A percentile compares a stretch with the other conserved stretches of the same genome.
Conservation (phyloP, 495 filamentous ascomycete genomes). For the Aspergillus ostianus region DNA sequence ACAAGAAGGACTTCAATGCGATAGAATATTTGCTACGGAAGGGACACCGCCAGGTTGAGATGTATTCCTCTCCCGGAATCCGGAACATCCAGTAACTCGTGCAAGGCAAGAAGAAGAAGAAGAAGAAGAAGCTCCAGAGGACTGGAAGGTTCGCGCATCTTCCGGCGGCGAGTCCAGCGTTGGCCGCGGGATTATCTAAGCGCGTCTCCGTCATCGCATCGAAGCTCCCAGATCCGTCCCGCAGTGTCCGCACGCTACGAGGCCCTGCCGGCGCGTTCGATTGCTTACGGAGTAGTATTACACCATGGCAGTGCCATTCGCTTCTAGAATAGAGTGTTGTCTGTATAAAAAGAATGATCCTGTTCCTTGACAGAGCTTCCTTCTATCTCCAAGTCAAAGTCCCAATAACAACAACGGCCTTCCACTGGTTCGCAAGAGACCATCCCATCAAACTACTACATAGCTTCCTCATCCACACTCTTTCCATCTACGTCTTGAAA, state of each 20-base stretch:
- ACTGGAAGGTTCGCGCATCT: conserved; percentile 10
- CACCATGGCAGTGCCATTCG: neutral
- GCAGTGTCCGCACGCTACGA: no score
- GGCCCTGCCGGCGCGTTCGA: conserved; percentile 1
- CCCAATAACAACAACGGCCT: no score
- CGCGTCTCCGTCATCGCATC: conserved; percentile 3
- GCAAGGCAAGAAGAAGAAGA: no score
- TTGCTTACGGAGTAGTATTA: neutral
- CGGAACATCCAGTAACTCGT: conserved; percentile 61
- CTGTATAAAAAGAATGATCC: conserved; percentile 14
- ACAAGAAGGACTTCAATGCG: conserved; percentile 84
- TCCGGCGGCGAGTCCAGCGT: neutral
- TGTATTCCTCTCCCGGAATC: conserved; percentile 78
- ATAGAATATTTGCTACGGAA: conserved; percentile 88
- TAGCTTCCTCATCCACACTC: neutral
- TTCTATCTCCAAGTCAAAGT: neutral
- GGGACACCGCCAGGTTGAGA: conserved; percentile 80
- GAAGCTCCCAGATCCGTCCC: conserved; percentile 14
- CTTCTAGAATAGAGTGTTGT: conserved; percentile 12
- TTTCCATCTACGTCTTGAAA: no score
- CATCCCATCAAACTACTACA: neutral
- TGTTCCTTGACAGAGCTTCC: neutral
- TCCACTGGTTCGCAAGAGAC: no score
- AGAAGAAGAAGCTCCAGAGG: no score
- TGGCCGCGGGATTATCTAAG: conserved; percentile 8